These are phyloP conservation scores for Coemansia sp. DNA, from an alignment of 192 early-diverging fungal genomes.

Conservation along the genomic window DNA sequence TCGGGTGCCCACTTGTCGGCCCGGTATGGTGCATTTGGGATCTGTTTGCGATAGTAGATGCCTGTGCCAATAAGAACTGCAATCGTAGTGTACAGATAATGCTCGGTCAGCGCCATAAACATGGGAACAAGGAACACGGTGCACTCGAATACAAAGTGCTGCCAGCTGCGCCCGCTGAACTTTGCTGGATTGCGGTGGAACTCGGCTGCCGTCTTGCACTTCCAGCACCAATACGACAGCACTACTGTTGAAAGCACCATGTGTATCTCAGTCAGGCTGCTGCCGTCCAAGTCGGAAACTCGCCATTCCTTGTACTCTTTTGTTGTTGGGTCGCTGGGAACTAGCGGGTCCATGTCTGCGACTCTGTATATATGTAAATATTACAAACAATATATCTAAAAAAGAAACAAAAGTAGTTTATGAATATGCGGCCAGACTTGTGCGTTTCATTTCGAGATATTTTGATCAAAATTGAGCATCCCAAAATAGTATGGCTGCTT, in stretches of 20 bases:
- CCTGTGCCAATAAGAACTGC: constrained; percentile 14
- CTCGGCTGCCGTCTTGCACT: constrained; percentile 53
- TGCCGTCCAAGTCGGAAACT: constrained; percentile 45
- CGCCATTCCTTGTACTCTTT: constrained; percentile 55
- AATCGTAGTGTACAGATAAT: constrained; percentile 25
- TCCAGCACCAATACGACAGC: constrained; percentile 54
- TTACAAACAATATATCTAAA: neutral
- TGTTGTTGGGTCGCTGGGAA: constrained; percentile 39
- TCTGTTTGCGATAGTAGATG: constrained; percentile 44
- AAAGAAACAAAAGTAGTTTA: neutral
- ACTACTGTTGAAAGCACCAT: constrained; percentile 36
- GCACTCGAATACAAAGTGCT: constrained; percentile 30
- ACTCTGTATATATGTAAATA: neutral
- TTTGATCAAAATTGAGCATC: neutral
- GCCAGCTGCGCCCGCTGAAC: constrained; percentile 29
- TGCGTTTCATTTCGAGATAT: neutral
- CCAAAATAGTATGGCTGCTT: neutral
- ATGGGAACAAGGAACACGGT: constrained; percentile 42
- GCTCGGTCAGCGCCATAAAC: constrained; percentile 41
- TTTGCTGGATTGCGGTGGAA: constrained; percentile 31
- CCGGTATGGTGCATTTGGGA: constrained; percentile 36
- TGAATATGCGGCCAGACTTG: neutral
- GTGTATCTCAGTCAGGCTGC: constrained; percentile 49
- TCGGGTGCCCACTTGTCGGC: constrained; percentile 55
- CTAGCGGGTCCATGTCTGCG: neutral